A percentile compares a stretch with the other conserved stretches of the same genome.
phyloP scores from a whole-genome alignment of 1,284 basidiomycete genomes.

The Sanguinoderma infundibulare region DNA sequence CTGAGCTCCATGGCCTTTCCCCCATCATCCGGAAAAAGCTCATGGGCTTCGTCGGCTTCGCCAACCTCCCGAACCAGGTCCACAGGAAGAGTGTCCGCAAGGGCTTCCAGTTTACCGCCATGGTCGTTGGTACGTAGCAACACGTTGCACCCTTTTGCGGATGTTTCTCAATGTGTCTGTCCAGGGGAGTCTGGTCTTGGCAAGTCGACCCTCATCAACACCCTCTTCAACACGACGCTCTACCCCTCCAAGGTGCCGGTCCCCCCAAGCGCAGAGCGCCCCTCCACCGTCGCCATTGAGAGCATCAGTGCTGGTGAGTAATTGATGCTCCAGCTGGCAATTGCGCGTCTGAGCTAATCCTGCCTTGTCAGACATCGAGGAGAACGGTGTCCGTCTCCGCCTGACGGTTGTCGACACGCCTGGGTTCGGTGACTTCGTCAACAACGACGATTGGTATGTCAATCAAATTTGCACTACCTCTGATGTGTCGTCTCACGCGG shows the following conservation, averaged over 20 bases:
- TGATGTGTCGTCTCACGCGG: neutral
- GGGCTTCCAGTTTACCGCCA: slow-evolving; percentile 96
- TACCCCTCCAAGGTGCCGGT: slow-evolving; percentile 87
- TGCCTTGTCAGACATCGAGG: slow-evolving; percentile 83
- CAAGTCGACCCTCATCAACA: slow-evolving; percentile 98
- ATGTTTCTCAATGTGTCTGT: slow-evolving; percentile 14
- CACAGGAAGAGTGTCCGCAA: slow-evolving; percentile 96
- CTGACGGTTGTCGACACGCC: slow-evolving; percentile 98
- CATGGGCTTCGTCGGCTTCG: slow-evolving; percentile 88
- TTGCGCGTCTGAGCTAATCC: slow-evolving; percentile 30
- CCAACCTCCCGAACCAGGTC: slow-evolving; percentile 96
- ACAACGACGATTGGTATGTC: slow-evolving; percentile 90
- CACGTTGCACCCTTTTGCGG: slow-evolving; percentile 29
- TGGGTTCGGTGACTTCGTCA: slow-evolving; percentile 96
- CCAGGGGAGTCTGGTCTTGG: slow-evolving; percentile 96
- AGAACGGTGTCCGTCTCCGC: slow-evolving; percentile 92
- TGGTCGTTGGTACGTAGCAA: slow-evolving; percentile 88
- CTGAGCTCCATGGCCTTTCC: slow-evolving; percentile 44
- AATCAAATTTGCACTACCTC: neutral
- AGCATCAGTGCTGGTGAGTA: slow-evolving; percentile 91
- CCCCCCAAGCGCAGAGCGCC: slow-evolving; percentile 83
- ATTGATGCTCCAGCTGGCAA: slow-evolving; percentile 2
- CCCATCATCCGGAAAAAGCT: slow-evolving; percentile 89
- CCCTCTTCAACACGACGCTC: slow-evolving; percentile 93
- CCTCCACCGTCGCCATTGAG: slow-evolving; percentile 94